Evolutionary conservation across 257 asterid species (phyloP).

Genomic region (Plantago elongata): DNA sequence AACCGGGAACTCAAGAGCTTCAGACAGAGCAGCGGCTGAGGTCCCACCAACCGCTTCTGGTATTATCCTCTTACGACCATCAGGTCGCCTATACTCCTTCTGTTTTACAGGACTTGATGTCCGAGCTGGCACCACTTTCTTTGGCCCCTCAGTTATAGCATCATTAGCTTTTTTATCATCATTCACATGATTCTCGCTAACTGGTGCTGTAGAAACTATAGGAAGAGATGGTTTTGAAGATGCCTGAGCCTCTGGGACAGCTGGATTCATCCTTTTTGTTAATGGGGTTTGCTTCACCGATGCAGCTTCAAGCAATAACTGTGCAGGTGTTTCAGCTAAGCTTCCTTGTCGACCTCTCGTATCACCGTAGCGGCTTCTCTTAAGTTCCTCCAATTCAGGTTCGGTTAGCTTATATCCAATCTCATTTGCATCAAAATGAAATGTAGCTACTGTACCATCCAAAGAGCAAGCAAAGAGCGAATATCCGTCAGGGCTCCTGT

Average conservation of each 20-base stretch:
- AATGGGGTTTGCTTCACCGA: constrained; percentile 47
- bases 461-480: constrained; percentile 90
- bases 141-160: constrained; percentile 38
- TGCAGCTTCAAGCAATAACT: constrained; percentile 84
- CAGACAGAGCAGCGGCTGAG: constrained; percentile 40
- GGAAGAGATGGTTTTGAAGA: constrained; percentile 44
- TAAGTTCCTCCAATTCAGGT: constrained; percentile 77
- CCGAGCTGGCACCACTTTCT: constrained; percentile 41
- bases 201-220: constrained; percentile 32
- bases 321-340: constrained; percentile 92
- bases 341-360: constrained; percentile 75
- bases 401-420: constrained; percentile 72
- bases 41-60: constrained; percentile 96
- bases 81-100: constrained; percentile 88
- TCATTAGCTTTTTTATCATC: constrained; percentile 52
- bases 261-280: constrained; percentile 36
- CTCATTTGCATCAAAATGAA: constrained; percentile 72
- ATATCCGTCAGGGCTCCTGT: constrained; percentile 99
- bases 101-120: constrained; percentile 88
- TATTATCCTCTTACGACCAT: constrained; percentile 97
- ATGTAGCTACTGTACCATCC: constrained; percentile 91
- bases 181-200: constrained; percentile 31
- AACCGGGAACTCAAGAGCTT: constrained; percentile 42
- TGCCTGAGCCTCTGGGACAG: constrained; percentile 35
- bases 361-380: constrained; percentile 82